phyloP scores from a whole-genome alignment of 768 basidiomycete genomes.

The Asterophora lycoperdoides region DNA sequence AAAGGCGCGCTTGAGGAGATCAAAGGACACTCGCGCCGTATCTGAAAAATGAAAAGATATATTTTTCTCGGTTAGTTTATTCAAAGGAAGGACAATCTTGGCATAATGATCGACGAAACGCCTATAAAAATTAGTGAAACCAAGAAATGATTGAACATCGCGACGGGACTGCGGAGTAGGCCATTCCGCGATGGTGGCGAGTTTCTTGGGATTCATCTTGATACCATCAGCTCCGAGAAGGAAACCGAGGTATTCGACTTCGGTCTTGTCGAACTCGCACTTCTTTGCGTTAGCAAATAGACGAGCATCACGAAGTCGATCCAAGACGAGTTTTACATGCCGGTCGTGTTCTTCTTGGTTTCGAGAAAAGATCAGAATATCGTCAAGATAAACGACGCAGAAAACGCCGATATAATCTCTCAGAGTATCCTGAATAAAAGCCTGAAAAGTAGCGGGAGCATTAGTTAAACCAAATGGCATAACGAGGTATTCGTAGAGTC shows the following conservation, averaged over 20 bases:
- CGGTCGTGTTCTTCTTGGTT: slow-evolving; percentile 29
- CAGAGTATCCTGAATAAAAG: slow-evolving; percentile 37
- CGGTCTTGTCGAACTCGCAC: slow-evolving; percentile 31
- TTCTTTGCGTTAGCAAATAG: slow-evolving; percentile 37
- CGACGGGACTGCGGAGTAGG: slow-evolving; percentile 23
- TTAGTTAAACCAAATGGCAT: slow-evolving; percentile 37
- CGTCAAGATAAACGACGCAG: slow-evolving; percentile 40
- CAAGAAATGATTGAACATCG: slow-evolving; percentile 32
- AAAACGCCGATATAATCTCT: slow-evolving; percentile 31
- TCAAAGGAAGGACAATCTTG: slow-evolving; percentile 20
- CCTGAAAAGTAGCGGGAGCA: slow-evolving; percentile 39
- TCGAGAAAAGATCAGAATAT: slow-evolving; percentile 41
- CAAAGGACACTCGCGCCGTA: slow-evolving; percentile 31
- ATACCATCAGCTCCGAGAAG: slow-evolving; percentile 27
- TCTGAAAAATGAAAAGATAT: slow-evolving; percentile 18
- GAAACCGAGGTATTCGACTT: slow-evolving; percentile 40
- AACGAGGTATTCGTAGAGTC: slow-evolving; percentile 35
- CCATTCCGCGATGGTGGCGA: slow-evolving; percentile 33
- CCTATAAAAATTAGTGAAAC: slow-evolving; percentile 31
- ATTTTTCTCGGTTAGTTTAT: slow-evolving; percentile 20
- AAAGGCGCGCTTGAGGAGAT: neutral
- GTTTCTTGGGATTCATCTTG: slow-evolving; percentile 36
- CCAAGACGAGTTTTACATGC: slow-evolving; percentile 30
- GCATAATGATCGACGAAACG: slow-evolving; percentile 26
- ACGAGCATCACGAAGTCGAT: slow-evolving; percentile 22